Evolutionary conservation across 169 alveolate genomes (phyloP), one percentile per base, ranked within the genome.

Genomic region (Plasmodium relictum): DNA sequence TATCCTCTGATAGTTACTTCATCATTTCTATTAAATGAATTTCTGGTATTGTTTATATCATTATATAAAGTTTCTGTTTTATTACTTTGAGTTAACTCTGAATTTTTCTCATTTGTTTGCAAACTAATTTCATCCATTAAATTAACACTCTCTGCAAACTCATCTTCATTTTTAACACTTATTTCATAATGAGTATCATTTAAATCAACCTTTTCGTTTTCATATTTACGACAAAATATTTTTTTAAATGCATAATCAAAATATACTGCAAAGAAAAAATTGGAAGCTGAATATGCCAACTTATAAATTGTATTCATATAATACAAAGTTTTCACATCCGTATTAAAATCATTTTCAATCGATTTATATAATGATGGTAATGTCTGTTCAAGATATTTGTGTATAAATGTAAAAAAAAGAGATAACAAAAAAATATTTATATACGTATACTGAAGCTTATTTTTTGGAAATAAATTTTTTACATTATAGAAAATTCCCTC

Each of bases 351-450:
- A 24, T 76, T 76, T 63, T 76, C 89, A 45, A 76, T 76, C 14
- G 89, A 76, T 56, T 76, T 76, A 56, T 76, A 76, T 54, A 76
- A 76, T 18, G 89, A 76, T 65, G 89, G 89, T 16, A 76, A 69
- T 26, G 89, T 76, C 66, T 76, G 89, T 20, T 76, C 89, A 18
- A 76, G 74, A 44, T 76, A 76, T 18, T 76, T 76, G 44, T 76
- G 89, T 76, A 76, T 54, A 76, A 76, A 76, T 31, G 89, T 76
- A 76, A 76, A 76, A 3, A 54, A 31, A 6, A 76, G 22, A 48
- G 73, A 76, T 39, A 76, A 63, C 41, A 63, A n/a, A 62, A 76
- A 76, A 44, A 71, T 65, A 63, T 76, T 76, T 44, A 76, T 37
- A 68, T 76, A 76, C 12, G 89, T 76, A 41, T 76, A 76, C n/a